These are phyloP conservation scores for Sonneratia alba DNA, from an alignment of 345 rosid genomes.

Conservation along the genomic window DNA sequence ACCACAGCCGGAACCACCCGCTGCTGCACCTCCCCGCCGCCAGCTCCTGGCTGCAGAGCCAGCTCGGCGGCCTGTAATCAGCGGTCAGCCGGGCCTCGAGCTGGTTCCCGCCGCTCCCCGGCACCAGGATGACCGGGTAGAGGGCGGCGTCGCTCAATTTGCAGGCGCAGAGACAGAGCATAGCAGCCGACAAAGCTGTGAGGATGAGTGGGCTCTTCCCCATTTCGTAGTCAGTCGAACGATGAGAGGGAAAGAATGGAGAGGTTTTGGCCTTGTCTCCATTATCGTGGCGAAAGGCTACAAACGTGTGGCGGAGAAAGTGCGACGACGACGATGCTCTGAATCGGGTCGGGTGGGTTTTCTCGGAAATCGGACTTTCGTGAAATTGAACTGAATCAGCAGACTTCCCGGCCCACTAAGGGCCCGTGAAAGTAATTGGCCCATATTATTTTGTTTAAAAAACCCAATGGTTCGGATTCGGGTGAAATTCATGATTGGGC, in stretches of 20 bases:
- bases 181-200: conserved; percentile 9
- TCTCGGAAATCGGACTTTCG: no score
- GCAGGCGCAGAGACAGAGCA: conserved; percentile 21
- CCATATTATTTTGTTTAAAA: no score
- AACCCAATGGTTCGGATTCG: no score
- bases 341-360: no score
- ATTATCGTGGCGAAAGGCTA: neutral
- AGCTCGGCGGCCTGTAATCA: conserved; percentile 43
- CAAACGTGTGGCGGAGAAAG: neutral
- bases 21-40: conserved; percentile 35
- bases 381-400: no score
- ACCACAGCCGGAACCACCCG: conserved; percentile 92
- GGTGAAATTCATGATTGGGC: no score
- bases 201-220: neutral
- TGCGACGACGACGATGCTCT: neutral
- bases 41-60: conserved; percentile 46
- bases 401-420: no score
- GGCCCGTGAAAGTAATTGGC: no score
- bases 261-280: neutral
- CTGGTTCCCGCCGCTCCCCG: conserved; percentile 87
- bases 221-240: neutral
- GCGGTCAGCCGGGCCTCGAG: conserved; percentile 57
- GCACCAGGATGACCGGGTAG: conserved; percentile 63
- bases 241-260: neutral
- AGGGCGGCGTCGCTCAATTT: conserved; percentile 29